Conservation (phyloP, 495 filamentous ascomycete genomes). For the Chlorociboria aeruginascens region DNA sequence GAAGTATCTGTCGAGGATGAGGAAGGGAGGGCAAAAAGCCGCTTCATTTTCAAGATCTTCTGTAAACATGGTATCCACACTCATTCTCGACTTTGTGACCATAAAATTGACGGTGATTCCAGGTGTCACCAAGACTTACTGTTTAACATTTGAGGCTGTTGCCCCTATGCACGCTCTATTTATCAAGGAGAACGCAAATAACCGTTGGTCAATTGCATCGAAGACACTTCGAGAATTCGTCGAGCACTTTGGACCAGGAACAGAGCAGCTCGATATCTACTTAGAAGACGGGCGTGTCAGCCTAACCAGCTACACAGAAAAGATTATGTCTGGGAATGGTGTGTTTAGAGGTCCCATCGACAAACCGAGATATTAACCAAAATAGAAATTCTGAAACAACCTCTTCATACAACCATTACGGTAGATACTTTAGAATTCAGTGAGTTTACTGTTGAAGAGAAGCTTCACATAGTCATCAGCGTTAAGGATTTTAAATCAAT, state of each 20-base stretch:
- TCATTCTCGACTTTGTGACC: background rate
- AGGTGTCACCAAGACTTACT: constrained; percentile 88
- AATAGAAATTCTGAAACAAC: constrained; percentile 80
- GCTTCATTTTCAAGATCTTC: constrained; percentile 68
- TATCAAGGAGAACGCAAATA: constrained; percentile 52
- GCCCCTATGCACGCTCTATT: constrained; percentile 82
- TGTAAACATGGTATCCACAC: constrained; percentile 53
- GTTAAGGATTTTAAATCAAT: constrained; percentile 94
- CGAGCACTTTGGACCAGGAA: constrained; percentile 82
- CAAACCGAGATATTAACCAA: background rate
- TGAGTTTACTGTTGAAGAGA: constrained; percentile 61
- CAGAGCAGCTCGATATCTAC: constrained; percentile 85
- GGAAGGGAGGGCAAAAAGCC: constrained; percentile 56
- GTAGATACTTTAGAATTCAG: constrained; percentile 82
- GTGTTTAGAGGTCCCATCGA: constrained; percentile 5
- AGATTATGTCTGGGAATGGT: constrained; percentile 75
- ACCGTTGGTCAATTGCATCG: constrained; percentile 69
- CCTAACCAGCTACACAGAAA: constrained; percentile 94
- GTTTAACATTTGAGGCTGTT: constrained; percentile 76
- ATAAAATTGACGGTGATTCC: background rate
- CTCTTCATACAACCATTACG: constrained; percentile 82
- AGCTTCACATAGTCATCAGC: constrained; percentile 75
- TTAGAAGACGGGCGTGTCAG: constrained; percentile 55
- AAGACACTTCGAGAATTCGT: constrained; percentile 69
- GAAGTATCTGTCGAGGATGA: constrained; percentile 75